phyloP scores from a whole-genome alignment of 345 rosid genomes.

The Citrus maxima region DNA sequence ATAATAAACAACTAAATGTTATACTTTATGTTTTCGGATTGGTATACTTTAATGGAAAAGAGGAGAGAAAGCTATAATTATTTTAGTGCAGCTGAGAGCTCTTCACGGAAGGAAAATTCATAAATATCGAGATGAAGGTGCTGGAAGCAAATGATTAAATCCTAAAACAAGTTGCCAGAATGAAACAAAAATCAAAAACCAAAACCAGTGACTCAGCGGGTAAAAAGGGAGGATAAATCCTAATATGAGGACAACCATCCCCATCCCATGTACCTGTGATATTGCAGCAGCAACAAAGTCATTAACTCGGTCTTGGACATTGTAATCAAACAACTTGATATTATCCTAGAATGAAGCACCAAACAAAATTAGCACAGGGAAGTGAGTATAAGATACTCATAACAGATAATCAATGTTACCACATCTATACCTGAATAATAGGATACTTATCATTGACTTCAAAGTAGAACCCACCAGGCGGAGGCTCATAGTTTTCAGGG shows the following conservation, averaged over 20 bases:
- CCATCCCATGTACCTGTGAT: slow-evolving; percentile 59
- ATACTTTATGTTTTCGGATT: neutral
- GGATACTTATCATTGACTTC: slow-evolving; percentile 82
- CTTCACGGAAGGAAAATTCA: neutral
- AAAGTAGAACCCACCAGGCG: slow-evolving; percentile 87
- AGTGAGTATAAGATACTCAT: neutral
- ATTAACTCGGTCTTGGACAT: slow-evolving; percentile 88
- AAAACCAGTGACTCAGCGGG: neutral
- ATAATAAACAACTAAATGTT: neutral
- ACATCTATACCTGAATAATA: slow-evolving; percentile 65
- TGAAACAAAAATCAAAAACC: slow-evolving; percentile 4
- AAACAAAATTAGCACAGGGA: slow-evolving; percentile 22
- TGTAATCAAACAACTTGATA: slow-evolving; percentile 78
- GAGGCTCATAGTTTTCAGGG: slow-evolving; percentile 89
- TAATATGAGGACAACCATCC: neutral
- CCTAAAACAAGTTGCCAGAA: neutral
- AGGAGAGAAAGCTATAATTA: neutral
- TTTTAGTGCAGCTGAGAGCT: neutral
- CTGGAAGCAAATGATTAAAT: slow-evolving; percentile 3
- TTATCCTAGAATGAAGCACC: slow-evolving; percentile 62
- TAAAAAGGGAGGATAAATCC: slow-evolving; percentile 3
- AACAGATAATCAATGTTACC: slow-evolving; percentile 1
- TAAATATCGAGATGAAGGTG: neutral
- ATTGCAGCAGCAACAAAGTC: slow-evolving; percentile 92
- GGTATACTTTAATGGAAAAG: neutral